Evolutionary conservation across 208 protist genomes (phyloP), one percentile per base, ranked within the genome.

Genomic region (Leishmania mexicana): DNA sequence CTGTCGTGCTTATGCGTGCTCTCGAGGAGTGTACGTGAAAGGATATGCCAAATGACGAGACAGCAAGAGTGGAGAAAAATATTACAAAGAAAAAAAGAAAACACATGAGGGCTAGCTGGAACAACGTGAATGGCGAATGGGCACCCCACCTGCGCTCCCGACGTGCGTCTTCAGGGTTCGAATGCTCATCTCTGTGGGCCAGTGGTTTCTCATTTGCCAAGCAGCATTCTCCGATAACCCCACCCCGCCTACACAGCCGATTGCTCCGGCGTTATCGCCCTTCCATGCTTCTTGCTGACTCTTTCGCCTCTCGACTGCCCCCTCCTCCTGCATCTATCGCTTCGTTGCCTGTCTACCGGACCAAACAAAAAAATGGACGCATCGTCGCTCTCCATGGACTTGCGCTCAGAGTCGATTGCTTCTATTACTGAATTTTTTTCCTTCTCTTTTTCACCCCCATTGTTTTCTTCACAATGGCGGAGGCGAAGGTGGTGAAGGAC

Each of bases 401-500:
- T 31, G 51, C 40, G 38, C 15, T 0, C 28, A 31, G 5, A 53
- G 45, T 19, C 31, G 45, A 21, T 21, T 10, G 62, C 0, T 38
- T 74, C 24, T 19, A 45, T 51, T 17, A 2, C 42, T 51, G 1
- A 7, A 8, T 5, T n/a, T 53, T 2, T 58, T 1, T 84, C 47
- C 45, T 72, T 81, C 49, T 77, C 81, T 31, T 31, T 75, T n/a
- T 71, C 35, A 65, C 42, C 10, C 31, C 45, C n/a, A 3, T 17
- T 35, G 24, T 38, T 31, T 35, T 74, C 28, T 53, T 35, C 28
- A 17, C 49, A 35, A 88, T 88, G 85, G 42, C 85, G 3, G 77
- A 82, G 21, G 78, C 76, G 28, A 77, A 68, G n/a, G 49, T 82
- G 42, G 70, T 89, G 13, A 10, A 40, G 15, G 57, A 81, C 15